Conservation (phyloP, 2,329 filamentous ascomycete species). For the Fusarium tuaranense region DNA sequence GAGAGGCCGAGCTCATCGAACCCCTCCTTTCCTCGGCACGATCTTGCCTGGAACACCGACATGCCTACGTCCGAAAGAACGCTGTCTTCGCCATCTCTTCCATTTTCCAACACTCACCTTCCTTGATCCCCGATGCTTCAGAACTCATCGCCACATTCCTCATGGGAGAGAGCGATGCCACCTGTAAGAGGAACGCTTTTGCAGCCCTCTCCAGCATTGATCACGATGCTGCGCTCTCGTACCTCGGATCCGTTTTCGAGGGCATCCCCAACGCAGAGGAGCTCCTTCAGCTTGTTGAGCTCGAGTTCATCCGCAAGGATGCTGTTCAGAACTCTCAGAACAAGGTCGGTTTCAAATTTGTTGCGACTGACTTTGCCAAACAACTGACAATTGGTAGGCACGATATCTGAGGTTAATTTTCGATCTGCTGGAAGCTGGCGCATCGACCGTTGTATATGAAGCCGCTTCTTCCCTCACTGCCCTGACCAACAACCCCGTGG, state of each 20-base stretch:
- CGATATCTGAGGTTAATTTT: conserved; percentile 95
- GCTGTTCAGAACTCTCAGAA: conserved; percentile 94
- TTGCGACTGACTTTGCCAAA: conserved; percentile 17
- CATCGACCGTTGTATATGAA: conserved; percentile 97
- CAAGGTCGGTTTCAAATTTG: conserved; percentile 71
- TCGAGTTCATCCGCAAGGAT: conserved; percentile 98
- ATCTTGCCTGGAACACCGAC: conserved; percentile 92
- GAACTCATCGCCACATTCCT: conserved; percentile 93
- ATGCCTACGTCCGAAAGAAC: conserved; percentile 98
- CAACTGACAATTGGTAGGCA: conserved; percentile 65
- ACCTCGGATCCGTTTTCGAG: conserved; percentile 90
- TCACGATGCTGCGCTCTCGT: conserved; percentile 91
- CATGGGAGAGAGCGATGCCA: conserved; percentile 89
- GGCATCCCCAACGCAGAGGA: conserved; percentile 95
- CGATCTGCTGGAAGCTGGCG: conserved; percentile 91
- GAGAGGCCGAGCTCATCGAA: conserved; percentile 95
- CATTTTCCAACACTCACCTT: conserved; percentile 90
- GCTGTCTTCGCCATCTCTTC: conserved; percentile 95
- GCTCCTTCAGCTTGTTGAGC: conserved; percentile 89
- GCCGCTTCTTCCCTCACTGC: conserved; percentile 94
- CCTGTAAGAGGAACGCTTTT: conserved; percentile 98
- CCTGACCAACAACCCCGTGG: conserved; percentile 95
- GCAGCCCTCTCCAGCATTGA: conserved; percentile 90
- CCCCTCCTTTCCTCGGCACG: conserved; percentile 93
- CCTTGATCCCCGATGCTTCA: conserved; percentile 93